phyloP scores from a whole-genome alignment of 1,284 basidiomycete species.

The Ceratobasidium sp. region DNA sequence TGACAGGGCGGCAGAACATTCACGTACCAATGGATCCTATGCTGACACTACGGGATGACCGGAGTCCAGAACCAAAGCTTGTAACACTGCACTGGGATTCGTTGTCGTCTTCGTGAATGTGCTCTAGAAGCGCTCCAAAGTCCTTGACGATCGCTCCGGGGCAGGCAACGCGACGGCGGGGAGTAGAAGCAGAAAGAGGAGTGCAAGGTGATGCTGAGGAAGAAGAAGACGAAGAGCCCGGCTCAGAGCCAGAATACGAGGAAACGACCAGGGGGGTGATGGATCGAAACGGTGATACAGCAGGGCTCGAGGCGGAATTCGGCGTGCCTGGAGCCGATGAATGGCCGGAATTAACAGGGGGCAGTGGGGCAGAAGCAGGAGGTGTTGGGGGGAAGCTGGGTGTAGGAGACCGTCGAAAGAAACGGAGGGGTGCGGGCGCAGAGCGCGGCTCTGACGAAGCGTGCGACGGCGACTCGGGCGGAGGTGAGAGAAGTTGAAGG shows the following conservation, averaged over 20 bases:
- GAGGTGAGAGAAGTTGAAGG: slow-evolving; percentile 18
- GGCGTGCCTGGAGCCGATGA: not conserved
- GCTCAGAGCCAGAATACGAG: not conserved
- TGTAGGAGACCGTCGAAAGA: not conserved
- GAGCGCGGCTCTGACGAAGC: not conserved
- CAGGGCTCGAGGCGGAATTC: not conserved
- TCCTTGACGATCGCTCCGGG: slow-evolving; percentile 27
- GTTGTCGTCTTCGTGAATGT: slow-evolving; percentile 29
- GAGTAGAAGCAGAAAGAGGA: not conserved
- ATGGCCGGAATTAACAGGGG: not conserved
- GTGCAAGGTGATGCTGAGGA: not conserved
- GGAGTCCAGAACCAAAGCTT: not conserved
- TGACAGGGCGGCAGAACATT: too few relatives aligned
- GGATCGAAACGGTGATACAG: not conserved
- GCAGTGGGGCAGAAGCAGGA: not conserved
- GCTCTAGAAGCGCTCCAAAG: slow-evolving; percentile 19
- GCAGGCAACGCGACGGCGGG: slow-evolving; percentile 4
- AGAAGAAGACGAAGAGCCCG: not conserved
- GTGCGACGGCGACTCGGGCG: slow-evolving; percentile 15
- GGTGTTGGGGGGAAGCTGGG: not conserved
- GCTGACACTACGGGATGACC: not conserved
- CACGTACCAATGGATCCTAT: not conserved
- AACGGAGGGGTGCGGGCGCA: not conserved
- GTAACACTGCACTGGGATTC: slow-evolving; percentile 1
- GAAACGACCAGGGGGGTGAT: slow-evolving; percentile 3